Percentiles rank a stretch among this genome's conserved stretches.
Conservation (phyloP, 345 rosid genomes). For the Aethionema arabicum region DNA sequence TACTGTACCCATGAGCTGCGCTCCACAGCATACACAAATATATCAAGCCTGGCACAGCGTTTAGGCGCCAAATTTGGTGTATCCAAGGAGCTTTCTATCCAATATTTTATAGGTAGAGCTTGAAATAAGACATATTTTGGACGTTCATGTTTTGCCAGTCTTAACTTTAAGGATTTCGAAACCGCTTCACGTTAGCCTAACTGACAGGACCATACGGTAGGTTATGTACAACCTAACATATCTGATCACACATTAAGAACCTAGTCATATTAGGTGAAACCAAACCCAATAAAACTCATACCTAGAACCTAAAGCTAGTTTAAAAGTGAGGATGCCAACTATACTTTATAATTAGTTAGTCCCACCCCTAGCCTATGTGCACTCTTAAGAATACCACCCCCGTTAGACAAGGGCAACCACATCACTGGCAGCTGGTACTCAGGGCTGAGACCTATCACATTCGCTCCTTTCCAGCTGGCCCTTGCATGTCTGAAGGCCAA, state of each 20-base stretch:
- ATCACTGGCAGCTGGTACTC: too few relatives aligned
- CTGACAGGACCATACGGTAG: not conserved
- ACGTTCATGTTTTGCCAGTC: constrained; percentile 2
- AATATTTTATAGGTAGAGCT: constrained; percentile 2
- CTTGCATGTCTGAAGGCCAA: too few relatives aligned
- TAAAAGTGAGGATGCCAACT: too few relatives aligned
- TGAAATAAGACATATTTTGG: not conserved
- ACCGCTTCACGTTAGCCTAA: constrained; percentile 4
- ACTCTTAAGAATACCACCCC: too few relatives aligned
- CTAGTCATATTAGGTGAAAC: too few relatives aligned
- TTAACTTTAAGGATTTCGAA: not conserved
- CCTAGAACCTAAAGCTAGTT: too few relatives aligned
- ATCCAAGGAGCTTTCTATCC: constrained; percentile 3
- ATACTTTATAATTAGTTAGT: too few relatives aligned
- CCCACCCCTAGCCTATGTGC: too few relatives aligned
- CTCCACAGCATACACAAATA: not conserved
- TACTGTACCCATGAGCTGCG: not conserved
- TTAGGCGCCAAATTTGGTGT: constrained; percentile 4
- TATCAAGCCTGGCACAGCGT: not conserved
- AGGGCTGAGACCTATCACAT: too few relatives aligned
- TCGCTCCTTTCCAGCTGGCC: too few relatives aligned
- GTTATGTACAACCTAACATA: not conserved
- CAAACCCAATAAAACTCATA: too few relatives aligned
- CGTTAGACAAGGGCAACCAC: too few relatives aligned
- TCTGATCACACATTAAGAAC: not conserved